Evolutionary conservation across 106 monocot genomes (phyloP), one percentile per base, ranked within the genome.

Genomic region (Chionographis japonica): DNA sequence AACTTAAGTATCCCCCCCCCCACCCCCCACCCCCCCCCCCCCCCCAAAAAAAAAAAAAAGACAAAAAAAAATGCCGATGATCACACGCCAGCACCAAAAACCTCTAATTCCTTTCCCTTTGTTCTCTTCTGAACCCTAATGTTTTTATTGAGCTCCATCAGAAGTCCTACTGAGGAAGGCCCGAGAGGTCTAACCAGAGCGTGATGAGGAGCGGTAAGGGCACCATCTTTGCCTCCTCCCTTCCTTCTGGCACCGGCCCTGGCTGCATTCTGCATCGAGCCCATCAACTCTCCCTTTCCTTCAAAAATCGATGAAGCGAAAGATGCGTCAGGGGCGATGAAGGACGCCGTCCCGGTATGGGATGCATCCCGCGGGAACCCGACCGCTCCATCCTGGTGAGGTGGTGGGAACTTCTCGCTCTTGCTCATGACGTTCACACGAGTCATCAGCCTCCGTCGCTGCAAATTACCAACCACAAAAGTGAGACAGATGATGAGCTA

Each of bases 371-470:
- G 46, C 36, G 68, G 66, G 63, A 78, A 35, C 1, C 84, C 86
- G 4, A 84, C 71, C 0, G 81, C 81, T 35, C 86, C 94, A 55
- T 94, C 94, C 16, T 82, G 84, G 52, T 94, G 94, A 3, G 94
- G 94, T 50, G 94, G 94, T 4, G 94, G 94, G 68, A 94, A 94
- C 65, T 87, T 94, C 64, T 94, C 90, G 36, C 87, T 94, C 50
- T 85, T 87, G 78, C 85, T 94, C 6, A 54, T 61, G 15, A 37
- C 73, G 39, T 78, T 81, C 4, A 56, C 12, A n/a, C 50, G 71
- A 10, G 77, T 75, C 68, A 79, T 60, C 66, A 56, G 35, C 69
- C 75, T 78, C 53, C 72, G 41, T 54, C 85, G 75, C 93, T 86
- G 89, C 1, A 74, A 60, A 46, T 57, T 4, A 58, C 27, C 27